Conservation (phyloP, 495 filamentous ascomycete genomes). For the Monascus purpureus region DNA sequence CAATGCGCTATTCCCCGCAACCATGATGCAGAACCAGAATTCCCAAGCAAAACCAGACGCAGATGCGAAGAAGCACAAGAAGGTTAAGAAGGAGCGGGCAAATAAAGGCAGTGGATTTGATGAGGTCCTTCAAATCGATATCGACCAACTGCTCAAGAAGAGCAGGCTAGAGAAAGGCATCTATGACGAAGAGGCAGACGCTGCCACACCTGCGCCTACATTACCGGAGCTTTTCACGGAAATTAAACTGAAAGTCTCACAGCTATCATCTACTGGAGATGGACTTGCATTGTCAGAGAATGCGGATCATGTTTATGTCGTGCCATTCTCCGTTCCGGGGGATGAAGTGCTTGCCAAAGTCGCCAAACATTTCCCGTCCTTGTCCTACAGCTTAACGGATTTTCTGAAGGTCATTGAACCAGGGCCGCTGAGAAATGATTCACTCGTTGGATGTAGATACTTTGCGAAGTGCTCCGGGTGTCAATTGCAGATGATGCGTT, state of each 20-base stretch:
- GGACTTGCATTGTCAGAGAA: conserved; percentile 56
- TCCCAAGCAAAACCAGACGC: conserved; percentile 13
- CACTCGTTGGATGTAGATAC: conserved; percentile 64
- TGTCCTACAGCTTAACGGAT: conserved; percentile 58
- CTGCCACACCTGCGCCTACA: conserved; percentile 5
- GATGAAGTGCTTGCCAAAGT: conserved; percentile 70
- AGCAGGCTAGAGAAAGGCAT: conserved; percentile 21
- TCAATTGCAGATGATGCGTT: conserved; percentile 94
- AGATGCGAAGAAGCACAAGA: conserved; percentile 38
- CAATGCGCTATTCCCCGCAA: conserved; percentile 10
- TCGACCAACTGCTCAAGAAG: conserved; percentile 47
- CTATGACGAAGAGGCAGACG: conserved; percentile 9
- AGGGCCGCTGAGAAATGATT: conserved; percentile 63
- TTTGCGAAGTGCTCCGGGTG: conserved; percentile 82
- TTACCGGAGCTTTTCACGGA: conserved; percentile 60
- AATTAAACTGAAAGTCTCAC: conserved; percentile 60
- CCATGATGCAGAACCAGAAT: conserved; percentile 19
- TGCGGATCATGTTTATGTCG: conserved; percentile 64
- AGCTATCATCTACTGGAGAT: conserved; percentile 83
- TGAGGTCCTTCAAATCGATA: conserved; percentile 60
- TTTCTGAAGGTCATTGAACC: conserved; percentile 64
- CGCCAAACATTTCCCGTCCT: conserved; percentile 46
- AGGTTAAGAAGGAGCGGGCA: conserved; percentile 30
- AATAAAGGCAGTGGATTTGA: conserved; percentile 36
- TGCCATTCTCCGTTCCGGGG: conserved; percentile 79